These are phyloP conservation scores for Mycena sp. DNA, from an alignment of 1,284 basidiomycete species.

Conservation along the genomic window DNA sequence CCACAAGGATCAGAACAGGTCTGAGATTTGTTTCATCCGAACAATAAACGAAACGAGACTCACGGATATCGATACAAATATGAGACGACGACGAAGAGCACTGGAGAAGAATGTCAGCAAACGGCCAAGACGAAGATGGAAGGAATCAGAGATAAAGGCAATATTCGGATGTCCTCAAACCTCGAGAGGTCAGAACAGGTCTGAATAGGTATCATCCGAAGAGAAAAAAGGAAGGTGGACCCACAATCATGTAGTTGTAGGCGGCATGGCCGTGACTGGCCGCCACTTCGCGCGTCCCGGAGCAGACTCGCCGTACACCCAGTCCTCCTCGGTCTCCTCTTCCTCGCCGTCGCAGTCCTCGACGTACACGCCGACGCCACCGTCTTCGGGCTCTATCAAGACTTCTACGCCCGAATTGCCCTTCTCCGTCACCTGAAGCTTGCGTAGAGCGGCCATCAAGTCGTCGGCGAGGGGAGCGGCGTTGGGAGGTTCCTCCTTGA, in stretches of 20 bases:
- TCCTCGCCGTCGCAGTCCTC: slow-evolving; percentile 66
- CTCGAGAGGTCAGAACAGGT: slow-evolving; percentile 60
- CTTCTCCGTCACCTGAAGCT: slow-evolving; percentile 64
- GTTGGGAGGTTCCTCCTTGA: slow-evolving; percentile 94
- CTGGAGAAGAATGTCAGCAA: slow-evolving; percentile 17
- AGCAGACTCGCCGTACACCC: slow-evolving; percentile 71
- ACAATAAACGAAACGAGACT: background rate
- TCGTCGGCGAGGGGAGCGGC: slow-evolving; percentile 88
- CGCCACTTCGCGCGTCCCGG: slow-evolving; percentile 62
- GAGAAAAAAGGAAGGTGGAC: slow-evolving; percentile 41
- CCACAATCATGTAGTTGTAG: slow-evolving; percentile 48
- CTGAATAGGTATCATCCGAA: slow-evolving; percentile 56
- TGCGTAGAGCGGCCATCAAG: slow-evolving; percentile 81
- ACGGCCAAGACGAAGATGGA: background rate
- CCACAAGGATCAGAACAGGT: slow-evolving; percentile 55
- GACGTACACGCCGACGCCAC: slow-evolving; percentile 79
- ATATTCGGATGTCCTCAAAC: slow-evolving; percentile 53
- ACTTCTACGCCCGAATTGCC: slow-evolving; percentile 58
- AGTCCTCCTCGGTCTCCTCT: slow-evolving; percentile 53
- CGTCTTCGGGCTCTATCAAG: slow-evolving; percentile 71
- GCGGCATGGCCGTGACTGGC: slow-evolving; percentile 68
- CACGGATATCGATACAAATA: slow-evolving; percentile 33
- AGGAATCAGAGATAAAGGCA: slow-evolving; percentile 46
- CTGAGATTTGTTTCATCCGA: slow-evolving; percentile 51
- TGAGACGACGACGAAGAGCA: background rate